phyloP scores from a whole-genome alignment of 1,284 basidiomycete genomes.

The Peniophora sp. region DNA sequence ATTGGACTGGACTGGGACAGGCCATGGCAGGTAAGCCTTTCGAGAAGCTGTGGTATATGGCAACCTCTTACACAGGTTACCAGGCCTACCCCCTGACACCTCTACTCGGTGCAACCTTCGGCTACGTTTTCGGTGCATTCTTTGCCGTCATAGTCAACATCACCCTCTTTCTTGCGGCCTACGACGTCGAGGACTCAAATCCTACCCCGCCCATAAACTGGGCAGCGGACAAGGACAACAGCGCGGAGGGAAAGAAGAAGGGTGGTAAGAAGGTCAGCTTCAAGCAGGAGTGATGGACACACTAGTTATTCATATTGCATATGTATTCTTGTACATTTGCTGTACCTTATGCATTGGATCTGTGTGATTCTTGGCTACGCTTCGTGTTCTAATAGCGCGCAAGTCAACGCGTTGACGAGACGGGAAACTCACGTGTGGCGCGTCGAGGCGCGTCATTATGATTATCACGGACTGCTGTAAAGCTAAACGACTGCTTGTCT shows the following conservation, averaged over 20 bases:
- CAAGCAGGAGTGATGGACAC: no score
- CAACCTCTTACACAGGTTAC: conserved; percentile 4
- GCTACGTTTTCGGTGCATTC: conserved; percentile 61
- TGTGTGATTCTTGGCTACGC: no score
- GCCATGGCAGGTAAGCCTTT: conserved; percentile 79
- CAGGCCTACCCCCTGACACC: conserved; percentile 80
- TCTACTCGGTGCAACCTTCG: conserved; percentile 58
- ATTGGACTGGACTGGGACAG: conserved; percentile 92
- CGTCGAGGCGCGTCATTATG: neutral
- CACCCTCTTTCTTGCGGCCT: conserved; percentile 8
- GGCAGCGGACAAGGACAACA: no score
- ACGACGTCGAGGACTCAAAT: neutral
- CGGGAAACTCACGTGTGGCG: neutral
- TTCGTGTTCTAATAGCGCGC: conserved; percentile 15
- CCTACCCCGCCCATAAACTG: no score
- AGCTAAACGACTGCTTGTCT: no score
- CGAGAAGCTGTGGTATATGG: neutral
- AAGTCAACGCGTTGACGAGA: conserved; percentile 5
- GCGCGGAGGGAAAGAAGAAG: no score
- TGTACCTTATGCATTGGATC: no score
- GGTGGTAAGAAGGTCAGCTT: no score
- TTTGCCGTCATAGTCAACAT: conserved; percentile 31
- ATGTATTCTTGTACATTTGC: no score
- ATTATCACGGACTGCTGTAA: no score
- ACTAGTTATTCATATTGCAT: no score